phyloP scores from a whole-genome alignment of 345 rosid genomes.

The Cardamine occulta region DNA sequence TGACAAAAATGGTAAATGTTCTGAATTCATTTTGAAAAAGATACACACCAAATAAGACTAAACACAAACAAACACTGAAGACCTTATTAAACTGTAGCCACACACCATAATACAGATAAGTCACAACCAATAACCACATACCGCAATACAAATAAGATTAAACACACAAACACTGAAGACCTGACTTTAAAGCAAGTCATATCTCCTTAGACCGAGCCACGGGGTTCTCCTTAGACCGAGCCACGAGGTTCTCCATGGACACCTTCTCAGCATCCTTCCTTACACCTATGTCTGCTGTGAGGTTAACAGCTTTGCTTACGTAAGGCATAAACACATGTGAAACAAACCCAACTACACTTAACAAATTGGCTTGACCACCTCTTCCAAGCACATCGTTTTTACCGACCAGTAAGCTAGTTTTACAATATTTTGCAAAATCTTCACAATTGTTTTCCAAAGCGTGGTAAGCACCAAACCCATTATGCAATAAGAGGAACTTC shows the following conservation, averaged over 20 bases:
- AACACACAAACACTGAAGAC: too few species aligned
- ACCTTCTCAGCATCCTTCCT: conserved; percentile 51
- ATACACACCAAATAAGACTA: too few species aligned
- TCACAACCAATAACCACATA: too few species aligned
- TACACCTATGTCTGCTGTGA: conserved; percentile 59
- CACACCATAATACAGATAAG: too few species aligned
- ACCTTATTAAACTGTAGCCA: too few species aligned
- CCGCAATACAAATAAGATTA: too few species aligned
- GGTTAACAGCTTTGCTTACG: conserved; percentile 22
- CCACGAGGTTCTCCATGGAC: conserved; percentile 15
- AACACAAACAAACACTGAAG: too few species aligned
- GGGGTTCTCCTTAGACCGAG: not conserved
- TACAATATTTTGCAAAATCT: conserved; percentile 80
- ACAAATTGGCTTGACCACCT: conserved; percentile 62
- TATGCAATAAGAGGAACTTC: conserved; percentile 48
- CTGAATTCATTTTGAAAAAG: too few species aligned
- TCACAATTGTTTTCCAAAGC: conserved; percentile 74
- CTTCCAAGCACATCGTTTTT: conserved; percentile 46
- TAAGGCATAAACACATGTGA: conserved; percentile 41
- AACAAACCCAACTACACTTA: not conserved
- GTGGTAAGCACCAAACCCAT: conserved; percentile 67
- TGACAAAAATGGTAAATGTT: too few species aligned
- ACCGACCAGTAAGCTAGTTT: conserved; percentile 52
- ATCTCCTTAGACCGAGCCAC: not conserved
- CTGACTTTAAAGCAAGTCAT: not conserved